phyloP scores from a whole-genome alignment of 345 rosid genomes.

The Melaleuca alternifolia region DNA sequence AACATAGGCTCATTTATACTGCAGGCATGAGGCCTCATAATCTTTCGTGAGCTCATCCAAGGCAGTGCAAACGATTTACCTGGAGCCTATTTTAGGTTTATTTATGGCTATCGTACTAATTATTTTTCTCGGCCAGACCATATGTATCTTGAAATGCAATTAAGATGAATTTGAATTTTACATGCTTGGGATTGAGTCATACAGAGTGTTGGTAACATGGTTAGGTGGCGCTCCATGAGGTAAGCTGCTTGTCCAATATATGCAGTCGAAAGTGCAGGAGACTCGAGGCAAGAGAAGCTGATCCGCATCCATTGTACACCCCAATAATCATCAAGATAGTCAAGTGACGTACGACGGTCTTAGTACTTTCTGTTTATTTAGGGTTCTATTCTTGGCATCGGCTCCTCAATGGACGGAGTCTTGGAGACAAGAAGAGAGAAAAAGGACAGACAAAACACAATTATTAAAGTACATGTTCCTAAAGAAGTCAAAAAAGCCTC shows the following conservation, averaged over 20 bases:
- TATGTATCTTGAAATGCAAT: constrained; percentile 35
- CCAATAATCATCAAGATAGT: neutral
- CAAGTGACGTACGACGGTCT: no score
- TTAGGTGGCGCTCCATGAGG: neutral
- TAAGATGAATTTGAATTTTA: constrained; percentile 2
- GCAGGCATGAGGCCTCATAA: neutral
- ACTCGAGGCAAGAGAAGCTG: constrained; percentile 35
- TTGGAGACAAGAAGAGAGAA: no score
- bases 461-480: no score
- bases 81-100: neutral
- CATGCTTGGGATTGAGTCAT: neutral
- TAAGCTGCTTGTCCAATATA: constrained; percentile 6
- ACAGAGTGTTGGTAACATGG: neutral
- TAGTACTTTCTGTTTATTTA: no score
- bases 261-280: neutral
- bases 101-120: constrained; percentile 18
- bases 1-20: neutral
- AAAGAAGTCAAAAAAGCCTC: no score
- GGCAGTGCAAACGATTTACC: neutral
- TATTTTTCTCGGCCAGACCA: constrained; percentile 49
- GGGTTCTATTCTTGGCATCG: no score
- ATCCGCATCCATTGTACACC: constrained; percentile 21
- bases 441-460: no score
- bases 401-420: no score
- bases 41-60: neutral